Conservation (phyloP, 2,329 filamentous ascomycete genomes). For the Pseudogymnoascus sp. region DNA sequence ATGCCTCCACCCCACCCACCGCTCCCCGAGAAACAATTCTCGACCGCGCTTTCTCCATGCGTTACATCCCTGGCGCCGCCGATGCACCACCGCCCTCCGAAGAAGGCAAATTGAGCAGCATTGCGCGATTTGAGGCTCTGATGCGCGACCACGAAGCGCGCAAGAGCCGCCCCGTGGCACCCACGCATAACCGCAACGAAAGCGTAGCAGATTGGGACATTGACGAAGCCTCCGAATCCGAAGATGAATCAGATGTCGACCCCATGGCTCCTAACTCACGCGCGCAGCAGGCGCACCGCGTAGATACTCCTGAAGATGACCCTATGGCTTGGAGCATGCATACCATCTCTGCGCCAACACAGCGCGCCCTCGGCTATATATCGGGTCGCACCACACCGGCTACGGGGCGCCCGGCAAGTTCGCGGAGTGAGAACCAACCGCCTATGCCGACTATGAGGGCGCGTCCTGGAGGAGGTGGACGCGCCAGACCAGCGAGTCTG, state of each 20-base stretch:
- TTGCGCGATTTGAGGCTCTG: conserved; percentile 57
- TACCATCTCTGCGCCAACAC: conserved; percentile 14
- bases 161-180: conserved; percentile 26
- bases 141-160: conserved; percentile 53
- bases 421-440: background rate
- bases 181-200: background rate
- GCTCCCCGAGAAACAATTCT: conserved; percentile 55
- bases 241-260: conserved; percentile 4
- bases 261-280: background rate
- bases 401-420: background rate
- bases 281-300: background rate
- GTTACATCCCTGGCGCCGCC: conserved; percentile 54
- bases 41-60: conserved; percentile 58
- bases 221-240: background rate
- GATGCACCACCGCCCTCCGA: conserved; percentile 36
- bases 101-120: conserved; percentile 56
- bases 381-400: conserved; percentile 13
- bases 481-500: background rate
- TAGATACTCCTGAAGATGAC: conserved; percentile 27
- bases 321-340: background rate
- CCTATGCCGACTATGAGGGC: conserved; percentile 1
- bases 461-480: background rate
- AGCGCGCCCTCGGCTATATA: conserved; percentile 17
- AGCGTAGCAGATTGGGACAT: conserved; percentile 1
- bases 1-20: conserved; percentile 39